Evolutionary conservation across 805 yeast genomes (phyloP), one percentile per base, ranked within the genome.

Genomic region (Suhomyces canberraensis): DNA sequence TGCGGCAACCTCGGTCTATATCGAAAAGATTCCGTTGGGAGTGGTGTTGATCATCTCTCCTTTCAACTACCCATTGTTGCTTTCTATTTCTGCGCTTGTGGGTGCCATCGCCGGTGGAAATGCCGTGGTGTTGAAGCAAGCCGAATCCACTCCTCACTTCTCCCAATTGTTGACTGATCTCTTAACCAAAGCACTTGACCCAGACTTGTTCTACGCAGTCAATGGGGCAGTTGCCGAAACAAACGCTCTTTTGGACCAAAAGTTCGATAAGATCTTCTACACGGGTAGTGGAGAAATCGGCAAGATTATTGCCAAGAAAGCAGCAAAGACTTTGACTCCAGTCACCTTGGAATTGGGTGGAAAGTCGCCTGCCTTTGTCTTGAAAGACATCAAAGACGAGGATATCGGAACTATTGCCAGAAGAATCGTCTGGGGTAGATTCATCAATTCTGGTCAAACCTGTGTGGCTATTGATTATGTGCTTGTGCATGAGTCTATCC

Each of bases 41-140:
- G 73, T 75, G 2, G 83, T 83, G 3, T 70, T 89, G 41, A 69
- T 91, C 33, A 78, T 90, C 33, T 66, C 83, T 3, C 91, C 95
- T 0, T 87, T 83, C 74, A 87, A 87, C 61, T 88, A 79, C 56
- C 96, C 98, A 1, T 56, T 84, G 29, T 41, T 74, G 18, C 64
- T 91, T 41, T 51, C 85, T 0, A 41, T 88, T 8, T 66, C 73
- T 21, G 88, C 96, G 0, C 52, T 89, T 16, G 70, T 79, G 25
- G 86, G 87, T 15, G 96, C 96, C 2, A 63, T 91, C 45, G 87
- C 95, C 2, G 85, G 82, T 15, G 97, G 97, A 9, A 89, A 90
- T 57, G 69, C 81, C 11, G 91, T 85, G 18, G 77, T 84, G 15
- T 63, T 81, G 48, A 88, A 88, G 56, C 89, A 86, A 13, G 73